Percentiles rank a stretch among this genome's conserved stretches.
Conservation (phyloP, 1,284 basidiomycete species). For the Papiliotrema nemorosa region DNA sequence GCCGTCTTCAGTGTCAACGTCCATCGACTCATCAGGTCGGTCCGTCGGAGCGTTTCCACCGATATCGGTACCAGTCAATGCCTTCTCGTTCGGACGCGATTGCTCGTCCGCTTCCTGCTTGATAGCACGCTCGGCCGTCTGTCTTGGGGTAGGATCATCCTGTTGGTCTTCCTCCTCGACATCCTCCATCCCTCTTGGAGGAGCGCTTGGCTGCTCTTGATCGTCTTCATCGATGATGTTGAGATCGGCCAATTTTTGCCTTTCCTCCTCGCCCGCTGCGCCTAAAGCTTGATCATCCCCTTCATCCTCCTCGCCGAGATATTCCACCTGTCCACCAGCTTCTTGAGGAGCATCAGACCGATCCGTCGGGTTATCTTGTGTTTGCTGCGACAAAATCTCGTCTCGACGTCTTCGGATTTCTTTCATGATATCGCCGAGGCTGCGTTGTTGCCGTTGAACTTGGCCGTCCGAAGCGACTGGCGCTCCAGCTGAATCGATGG, state of each 20-base stretch:
- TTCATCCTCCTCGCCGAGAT: conserved; percentile 67
- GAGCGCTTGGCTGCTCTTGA: background rate
- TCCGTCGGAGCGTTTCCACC: conserved; percentile 20
- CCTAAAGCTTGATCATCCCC: conserved; percentile 84
- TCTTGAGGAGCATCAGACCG: conserved; percentile 46
- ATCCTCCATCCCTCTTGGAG: conserved; percentile 12
- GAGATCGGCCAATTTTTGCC: conserved; percentile 75
- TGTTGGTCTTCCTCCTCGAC: conserved; percentile 15
- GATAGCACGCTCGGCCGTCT: conserved; percentile 14
- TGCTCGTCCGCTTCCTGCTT: conserved; percentile 19
- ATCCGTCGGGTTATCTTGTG: conserved; percentile 41
- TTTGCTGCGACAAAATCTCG: conserved; percentile 67
- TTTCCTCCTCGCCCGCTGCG: conserved; percentile 75
- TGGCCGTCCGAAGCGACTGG: conserved; percentile 31
- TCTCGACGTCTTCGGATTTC: conserved; percentile 81
- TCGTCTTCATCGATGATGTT: conserved; percentile 63
- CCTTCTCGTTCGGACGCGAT: conserved; percentile 46
- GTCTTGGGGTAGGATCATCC: conserved; percentile 16
- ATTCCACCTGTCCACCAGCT: conserved; percentile 68
- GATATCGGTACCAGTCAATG: conserved; percentile 47
- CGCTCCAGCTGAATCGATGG: conserved; percentile 38
- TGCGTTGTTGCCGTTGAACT: conserved; percentile 62
- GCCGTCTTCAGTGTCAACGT: conserved; percentile 38
- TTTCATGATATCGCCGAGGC: conserved; percentile 78
- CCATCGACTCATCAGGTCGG: conserved; percentile 26